Conservation (phyloP, 805 yeast genomes). For the Candida montana region DNA sequence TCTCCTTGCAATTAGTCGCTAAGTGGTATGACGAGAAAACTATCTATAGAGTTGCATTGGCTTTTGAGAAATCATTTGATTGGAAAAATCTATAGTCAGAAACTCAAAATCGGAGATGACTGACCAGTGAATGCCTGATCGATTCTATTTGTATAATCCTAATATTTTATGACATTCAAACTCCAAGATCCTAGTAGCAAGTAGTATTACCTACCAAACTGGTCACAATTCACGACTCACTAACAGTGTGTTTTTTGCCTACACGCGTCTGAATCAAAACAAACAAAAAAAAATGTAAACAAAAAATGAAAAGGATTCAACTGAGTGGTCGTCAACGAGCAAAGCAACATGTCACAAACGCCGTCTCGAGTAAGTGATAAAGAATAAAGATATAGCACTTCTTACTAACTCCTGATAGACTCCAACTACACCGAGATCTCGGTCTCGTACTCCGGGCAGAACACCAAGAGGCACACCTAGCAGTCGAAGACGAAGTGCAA, state of each 20-base stretch:
- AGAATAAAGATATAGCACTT: neutral
- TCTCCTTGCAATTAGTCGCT: constrained; percentile 2
- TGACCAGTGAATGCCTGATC: no score
- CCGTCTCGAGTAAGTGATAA: constrained; percentile 2
- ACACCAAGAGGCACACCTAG: constrained; percentile 23
- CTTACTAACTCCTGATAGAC: neutral
- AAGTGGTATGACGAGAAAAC: constrained; percentile 4
- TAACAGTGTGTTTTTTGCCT: no score
- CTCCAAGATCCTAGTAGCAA: no score
- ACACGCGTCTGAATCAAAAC: no score
- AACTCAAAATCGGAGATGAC: no score
- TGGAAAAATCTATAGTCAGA: constrained; percentile 1
- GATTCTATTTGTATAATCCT: no score
- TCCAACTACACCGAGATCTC: constrained; percentile 3
- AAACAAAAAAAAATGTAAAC: neutral
- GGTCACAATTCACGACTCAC: no score
- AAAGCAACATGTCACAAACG: constrained; percentile 3
- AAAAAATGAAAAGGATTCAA: neutral
- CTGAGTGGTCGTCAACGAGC: no score
- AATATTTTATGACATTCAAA: no score
- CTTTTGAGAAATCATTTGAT: constrained; percentile 1
- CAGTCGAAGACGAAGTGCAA: constrained; percentile 21
- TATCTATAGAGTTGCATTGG: constrained; percentile 2
- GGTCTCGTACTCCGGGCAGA: constrained; percentile 6
- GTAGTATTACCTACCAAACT: no score